Evolutionary conservation across 129 eudicot genomes (phyloP).

Genomic region (Escallonia herrerae): DNA sequence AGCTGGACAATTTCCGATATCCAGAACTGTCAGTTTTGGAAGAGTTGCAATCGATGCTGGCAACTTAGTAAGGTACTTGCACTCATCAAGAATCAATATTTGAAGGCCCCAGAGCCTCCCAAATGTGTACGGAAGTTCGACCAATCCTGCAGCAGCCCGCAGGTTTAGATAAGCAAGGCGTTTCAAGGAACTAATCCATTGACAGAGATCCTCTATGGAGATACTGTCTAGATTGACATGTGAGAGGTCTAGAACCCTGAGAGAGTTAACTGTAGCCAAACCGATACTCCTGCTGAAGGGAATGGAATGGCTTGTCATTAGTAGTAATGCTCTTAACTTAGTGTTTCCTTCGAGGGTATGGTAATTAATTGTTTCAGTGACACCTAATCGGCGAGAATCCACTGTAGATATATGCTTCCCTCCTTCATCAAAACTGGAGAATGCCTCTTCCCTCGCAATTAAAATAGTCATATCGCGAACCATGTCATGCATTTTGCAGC

Average conservation of each 20-base stretch:
- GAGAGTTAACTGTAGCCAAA: slow-evolving; percentile 6
- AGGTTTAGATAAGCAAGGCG: slow-evolving; percentile 11
- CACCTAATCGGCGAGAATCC: slow-evolving; percentile 10
- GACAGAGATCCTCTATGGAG: neutral
- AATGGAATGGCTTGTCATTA: neutral
- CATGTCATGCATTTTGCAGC: slow-evolving; percentile 21
- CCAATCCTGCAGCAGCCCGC: neutral
- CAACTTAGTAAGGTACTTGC: slow-evolving; percentile 4
- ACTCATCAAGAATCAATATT: slow-evolving; percentile 5
- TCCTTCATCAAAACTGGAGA: slow-evolving; percentile 1
- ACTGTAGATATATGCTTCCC: neutral
- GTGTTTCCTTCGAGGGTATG: slow-evolving; percentile 1
- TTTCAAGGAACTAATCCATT: slow-evolving; percentile 8
- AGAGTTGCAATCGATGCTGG: slow-evolving; percentile 9
- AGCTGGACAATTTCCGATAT: slow-evolving; percentile 8
- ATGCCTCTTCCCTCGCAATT: slow-evolving; percentile 14
- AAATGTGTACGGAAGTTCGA: neutral
- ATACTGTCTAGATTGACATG: neutral
- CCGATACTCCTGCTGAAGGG: neutral
- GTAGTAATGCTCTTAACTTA: slow-evolving; percentile 14
- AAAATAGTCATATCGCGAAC: slow-evolving; percentile 11
- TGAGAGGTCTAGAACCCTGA: slow-evolving; percentile 15
- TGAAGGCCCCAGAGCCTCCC: slow-evolving; percentile 8
- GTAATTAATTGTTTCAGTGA: neutral
- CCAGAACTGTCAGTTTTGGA: slow-evolving; percentile 2